phyloP scores from a whole-genome alignment of 768 basidiomycete genomes.

The Rhizopogon salebrosus region DNA sequence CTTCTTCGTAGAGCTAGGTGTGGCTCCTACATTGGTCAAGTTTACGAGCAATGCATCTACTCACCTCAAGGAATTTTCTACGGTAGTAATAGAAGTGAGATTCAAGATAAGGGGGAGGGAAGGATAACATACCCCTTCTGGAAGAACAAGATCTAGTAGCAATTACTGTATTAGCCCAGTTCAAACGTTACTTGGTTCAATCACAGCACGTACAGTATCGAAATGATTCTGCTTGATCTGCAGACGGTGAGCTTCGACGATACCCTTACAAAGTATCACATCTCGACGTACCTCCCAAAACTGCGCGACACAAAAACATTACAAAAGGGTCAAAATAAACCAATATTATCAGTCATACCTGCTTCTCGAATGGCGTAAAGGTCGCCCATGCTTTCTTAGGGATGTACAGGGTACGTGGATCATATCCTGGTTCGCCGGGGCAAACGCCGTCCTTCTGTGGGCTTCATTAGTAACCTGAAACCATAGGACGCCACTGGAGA shows the following conservation, averaged over 20 bases:
- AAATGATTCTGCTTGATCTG: slow-evolving; percentile 97
- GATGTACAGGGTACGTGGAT: slow-evolving; percentile 82
- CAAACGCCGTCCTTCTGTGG: slow-evolving; percentile 71
- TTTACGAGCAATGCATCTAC: background rate
- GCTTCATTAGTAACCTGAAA: background rate
- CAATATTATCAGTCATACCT: slow-evolving; percentile 35
- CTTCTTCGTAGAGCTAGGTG: slow-evolving; percentile 82
- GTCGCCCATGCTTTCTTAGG: slow-evolving; percentile 70
- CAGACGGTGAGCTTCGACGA: slow-evolving; percentile 18
- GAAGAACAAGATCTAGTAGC: slow-evolving; percentile 78
- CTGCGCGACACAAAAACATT: slow-evolving; percentile 26
- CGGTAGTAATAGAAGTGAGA: slow-evolving; percentile 13
- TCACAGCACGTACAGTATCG: slow-evolving; percentile 62
- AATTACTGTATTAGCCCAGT: background rate
- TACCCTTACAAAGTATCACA: background rate
- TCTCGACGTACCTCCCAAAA: slow-evolving; percentile 63
- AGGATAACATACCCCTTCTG: slow-evolving; percentile 76
- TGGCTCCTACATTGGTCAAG: background rate
- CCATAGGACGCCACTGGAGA: background rate
- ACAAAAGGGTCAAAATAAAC: background rate
- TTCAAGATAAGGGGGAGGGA: slow-evolving; percentile 4
- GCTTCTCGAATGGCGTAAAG: slow-evolving; percentile 95
- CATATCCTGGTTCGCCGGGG: slow-evolving; percentile 82
- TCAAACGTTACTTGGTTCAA: background rate
- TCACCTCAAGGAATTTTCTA: slow-evolving; percentile 79